Evolutionary conservation across 2,329 filamentous ascomycete genomes (phyloP).

Genomic region (Hirsutella thompsonii): DNA sequence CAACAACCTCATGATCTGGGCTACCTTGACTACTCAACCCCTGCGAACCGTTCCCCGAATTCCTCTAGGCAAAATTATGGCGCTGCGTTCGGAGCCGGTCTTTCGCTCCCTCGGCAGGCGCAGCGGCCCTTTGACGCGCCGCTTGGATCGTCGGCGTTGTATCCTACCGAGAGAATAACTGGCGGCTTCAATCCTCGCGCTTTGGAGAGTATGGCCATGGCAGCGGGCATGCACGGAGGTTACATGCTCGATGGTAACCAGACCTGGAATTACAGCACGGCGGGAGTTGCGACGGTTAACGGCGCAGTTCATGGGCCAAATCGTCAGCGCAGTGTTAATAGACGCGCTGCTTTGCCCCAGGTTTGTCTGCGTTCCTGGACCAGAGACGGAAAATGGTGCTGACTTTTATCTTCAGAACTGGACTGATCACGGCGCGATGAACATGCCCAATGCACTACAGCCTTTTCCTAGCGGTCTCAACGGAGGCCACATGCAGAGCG

Average conservation of each 20-base stretch:
- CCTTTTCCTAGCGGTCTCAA: slow-evolving; percentile 21
- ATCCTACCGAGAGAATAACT: slow-evolving; percentile 55
- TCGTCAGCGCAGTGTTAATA: slow-evolving; percentile 40
- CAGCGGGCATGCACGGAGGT: slow-evolving; percentile 26
- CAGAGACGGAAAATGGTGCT: background rate
- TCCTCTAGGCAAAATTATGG: slow-evolving; percentile 49
- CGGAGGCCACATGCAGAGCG: slow-evolving; percentile 23
- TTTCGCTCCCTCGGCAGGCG: slow-evolving; percentile 33
- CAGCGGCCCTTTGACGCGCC: slow-evolving; percentile 70
- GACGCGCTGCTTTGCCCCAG: slow-evolving; percentile 54
- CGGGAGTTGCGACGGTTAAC: slow-evolving; percentile 49
- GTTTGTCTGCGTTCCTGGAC: slow-evolving; percentile 43
- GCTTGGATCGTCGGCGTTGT: slow-evolving; percentile 50
- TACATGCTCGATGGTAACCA: slow-evolving; percentile 57
- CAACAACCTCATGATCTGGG: slow-evolving; percentile 47
- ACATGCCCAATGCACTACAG: slow-evolving; percentile 25
- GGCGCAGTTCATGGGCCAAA: slow-evolving; percentile 53
- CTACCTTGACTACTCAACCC: slow-evolving; percentile 55
- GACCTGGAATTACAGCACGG: slow-evolving; percentile 64
- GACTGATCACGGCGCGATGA: slow-evolving; percentile 34
- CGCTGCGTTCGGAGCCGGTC: slow-evolving; percentile 36
- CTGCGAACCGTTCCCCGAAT: slow-evolving; percentile 52
- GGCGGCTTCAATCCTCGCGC: slow-evolving; percentile 46
- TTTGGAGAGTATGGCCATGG: slow-evolving; percentile 32
- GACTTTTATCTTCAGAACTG: slow-evolving; percentile 27